Evolutionary conservation across 2,329 filamentous ascomycete genomes (phyloP).

Genomic region (Colletotrichum horii): DNA sequence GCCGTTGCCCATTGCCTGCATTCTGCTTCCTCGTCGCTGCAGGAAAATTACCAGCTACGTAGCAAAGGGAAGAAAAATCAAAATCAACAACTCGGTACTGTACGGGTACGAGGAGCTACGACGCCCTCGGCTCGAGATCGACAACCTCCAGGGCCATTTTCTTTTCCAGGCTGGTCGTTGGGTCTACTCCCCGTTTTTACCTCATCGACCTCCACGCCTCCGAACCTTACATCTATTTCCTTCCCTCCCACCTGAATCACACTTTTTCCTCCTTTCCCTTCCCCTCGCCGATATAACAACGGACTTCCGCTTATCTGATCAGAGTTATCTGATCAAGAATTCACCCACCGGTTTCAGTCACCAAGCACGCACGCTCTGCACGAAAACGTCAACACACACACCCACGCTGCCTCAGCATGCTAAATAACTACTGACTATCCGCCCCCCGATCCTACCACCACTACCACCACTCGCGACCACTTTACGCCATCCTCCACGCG

Average conservation of each 20-base stretch:
- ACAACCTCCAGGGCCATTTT: background rate
- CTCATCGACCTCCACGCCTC: slow-evolving; percentile 3
- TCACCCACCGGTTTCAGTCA: slow-evolving; percentile 7
- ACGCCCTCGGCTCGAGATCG: background rate
- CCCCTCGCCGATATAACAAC: background rate
- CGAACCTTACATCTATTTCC: background rate
- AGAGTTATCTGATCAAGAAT: slow-evolving; percentile 18
- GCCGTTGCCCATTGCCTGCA: background rate
- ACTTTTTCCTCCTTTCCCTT: background rate
- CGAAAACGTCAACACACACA: background rate
- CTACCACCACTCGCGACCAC: background rate
- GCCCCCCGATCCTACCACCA: background rate
- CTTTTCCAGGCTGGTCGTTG: background rate
- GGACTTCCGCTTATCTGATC: slow-evolving; percentile 17
- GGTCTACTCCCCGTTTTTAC: background rate
- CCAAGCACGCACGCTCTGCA: background rate
- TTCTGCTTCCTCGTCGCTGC: background rate
- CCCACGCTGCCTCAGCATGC: background rate
- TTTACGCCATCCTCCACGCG: slow-evolving; percentile 8
- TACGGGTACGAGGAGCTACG: background rate
- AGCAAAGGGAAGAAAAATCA: background rate
- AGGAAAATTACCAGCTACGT: background rate
- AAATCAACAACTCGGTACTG: background rate
- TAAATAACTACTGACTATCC: slow-evolving; percentile 14
- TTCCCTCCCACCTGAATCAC: background rate